Evolutionary conservation across 495 filamentous ascomycete species (phyloP), one percentile per base, ranked within the genome.

Genomic region (Chaetomium cochliodes): DNA sequence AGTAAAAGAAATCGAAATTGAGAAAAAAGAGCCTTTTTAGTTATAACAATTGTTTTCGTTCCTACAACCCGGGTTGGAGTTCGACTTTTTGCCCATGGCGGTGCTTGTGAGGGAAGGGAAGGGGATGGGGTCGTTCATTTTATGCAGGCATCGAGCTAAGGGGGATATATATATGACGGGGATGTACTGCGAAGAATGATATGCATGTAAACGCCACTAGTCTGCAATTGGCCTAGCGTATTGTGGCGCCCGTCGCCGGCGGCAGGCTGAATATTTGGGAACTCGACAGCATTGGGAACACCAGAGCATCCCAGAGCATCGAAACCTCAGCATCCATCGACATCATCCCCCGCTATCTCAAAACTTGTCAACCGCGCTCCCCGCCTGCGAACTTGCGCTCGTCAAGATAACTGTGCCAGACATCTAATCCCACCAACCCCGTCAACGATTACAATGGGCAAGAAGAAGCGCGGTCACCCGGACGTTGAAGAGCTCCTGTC

Each of bases 401-500:
- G 25, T 26, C 16, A 13, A 23, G 6, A 8, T 6, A 23, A 6
- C 23, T 26, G 23, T 15, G 3, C 2, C 23, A 25, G 2, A 26
- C 25, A 9, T 16, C 13, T 16, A 52, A 5, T 52, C 13, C 9
- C 16, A 13, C 49, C 49, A 52, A 23, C 12, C 23, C n/a, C 23
- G 49, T 13, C 23, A 39, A 49, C 39, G 13, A n/a, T 22, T 55
- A 67, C 23, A 58, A 96, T 94, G 88, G 89, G 87, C 65, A 96
- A 96, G 77, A 90, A 90, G 78, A 94, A 92, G 81, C 87, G 90
- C 74, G 84, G 85, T 65, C 88, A 90, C 72, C 92, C 93, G 52
- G 87, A 91, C 66, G 76, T 96, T 69, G 90, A 98, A 72, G 92
- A 97, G 79, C 80, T 96, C 56, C 82, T 98, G 33, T 82, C 82